Conservation (phyloP, 495 filamentous ascomycete genomes). For the Neurospora tetraspora region DNA sequence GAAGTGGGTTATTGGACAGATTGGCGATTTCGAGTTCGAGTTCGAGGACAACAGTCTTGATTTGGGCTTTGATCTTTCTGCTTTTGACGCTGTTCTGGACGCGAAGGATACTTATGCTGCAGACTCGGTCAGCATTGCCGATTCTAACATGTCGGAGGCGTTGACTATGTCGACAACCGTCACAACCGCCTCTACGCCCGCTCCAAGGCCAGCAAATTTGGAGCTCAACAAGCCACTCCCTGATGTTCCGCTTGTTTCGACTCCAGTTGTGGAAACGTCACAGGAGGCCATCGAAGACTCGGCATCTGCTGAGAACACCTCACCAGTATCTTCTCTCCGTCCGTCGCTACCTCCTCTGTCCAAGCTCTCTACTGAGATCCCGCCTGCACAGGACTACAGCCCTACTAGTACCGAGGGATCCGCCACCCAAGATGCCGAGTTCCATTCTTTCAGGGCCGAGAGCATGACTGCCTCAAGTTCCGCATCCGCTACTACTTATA, state of each 20-base stretch:
- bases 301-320: slow-evolving; percentile 1
- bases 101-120: slow-evolving; percentile 7
- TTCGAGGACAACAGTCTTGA: slow-evolving; percentile 34
- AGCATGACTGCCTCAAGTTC: slow-evolving; percentile 43
- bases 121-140: slow-evolving; percentile 28
- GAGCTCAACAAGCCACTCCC: slow-evolving; percentile 36
- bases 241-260: slow-evolving; percentile 25
- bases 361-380: slow-evolving; percentile 37
- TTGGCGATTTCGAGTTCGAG: slow-evolving; percentile 89
- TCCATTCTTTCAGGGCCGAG: slow-evolving; percentile 37
- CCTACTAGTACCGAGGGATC: slow-evolving; percentile 29
- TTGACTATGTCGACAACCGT: slow-evolving; percentile 16
- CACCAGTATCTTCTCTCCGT: slow-evolving; percentile 33
- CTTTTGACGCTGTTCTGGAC: slow-evolving; percentile 24
- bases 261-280: slow-evolving; percentile 15
- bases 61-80: slow-evolving; percentile 37
- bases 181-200: slow-evolving; percentile 16
- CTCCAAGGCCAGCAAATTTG: slow-evolving; percentile 22
- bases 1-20: slow-evolving; percentile 73
- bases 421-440: slow-evolving; percentile 32
- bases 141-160: slow-evolving; percentile 25
- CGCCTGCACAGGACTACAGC: slow-evolving; percentile 35
- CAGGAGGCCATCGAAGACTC: background rate
- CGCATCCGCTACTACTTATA: slow-evolving; percentile 59
- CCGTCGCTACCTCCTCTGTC: slow-evolving; percentile 34